Evolutionary conservation across 1,139 yeast species (phyloP).

Genomic region (Groenewaldozyma sp.): DNA sequence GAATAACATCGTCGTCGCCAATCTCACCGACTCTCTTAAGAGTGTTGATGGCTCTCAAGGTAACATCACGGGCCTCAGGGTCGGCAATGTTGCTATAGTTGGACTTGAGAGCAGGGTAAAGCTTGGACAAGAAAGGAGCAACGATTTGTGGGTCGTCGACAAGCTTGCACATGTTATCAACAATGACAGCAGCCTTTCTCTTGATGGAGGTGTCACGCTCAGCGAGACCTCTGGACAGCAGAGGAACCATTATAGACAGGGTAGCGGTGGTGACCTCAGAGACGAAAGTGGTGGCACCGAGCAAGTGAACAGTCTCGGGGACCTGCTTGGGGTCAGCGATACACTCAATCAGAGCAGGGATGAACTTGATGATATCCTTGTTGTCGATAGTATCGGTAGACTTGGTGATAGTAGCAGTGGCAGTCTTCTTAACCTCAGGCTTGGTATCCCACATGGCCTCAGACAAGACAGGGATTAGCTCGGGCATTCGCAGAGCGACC

Average conservation of each 20-base stretch:
- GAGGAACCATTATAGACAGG: constrained; percentile 97
- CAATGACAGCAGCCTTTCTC: constrained; percentile 99
- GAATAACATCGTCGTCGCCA: constrained; percentile 77
- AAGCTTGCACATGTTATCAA: constrained; percentile 99
- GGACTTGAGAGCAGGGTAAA: constrained; percentile 91
- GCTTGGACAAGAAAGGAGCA: constrained; percentile 95
- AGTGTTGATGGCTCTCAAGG: constrained; percentile 93
- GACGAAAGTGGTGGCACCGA: constrained; percentile 99
- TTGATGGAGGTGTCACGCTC: constrained; percentile 99
- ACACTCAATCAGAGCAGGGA: constrained; percentile 94
- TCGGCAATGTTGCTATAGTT: constrained; percentile 96
- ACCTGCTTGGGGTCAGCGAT: constrained; percentile 95
- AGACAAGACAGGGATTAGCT: constrained; percentile 93
- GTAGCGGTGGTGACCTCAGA: constrained; percentile 99
- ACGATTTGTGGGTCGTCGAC: constrained; percentile 99
- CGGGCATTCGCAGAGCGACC: constrained; percentile 98
- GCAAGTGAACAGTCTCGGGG: constrained; percentile 96
- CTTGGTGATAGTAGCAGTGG: constrained; percentile 90
- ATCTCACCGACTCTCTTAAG: constrained; percentile 98
- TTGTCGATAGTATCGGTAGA: constrained; percentile 96
- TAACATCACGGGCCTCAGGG: constrained; percentile 99
- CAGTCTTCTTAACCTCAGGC: constrained; percentile 94
- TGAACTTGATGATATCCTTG: constrained; percentile 99
- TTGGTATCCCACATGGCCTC: constrained; percentile 99
- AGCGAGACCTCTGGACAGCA: constrained; percentile 97